Conservation (phyloP, 2,329 filamentous ascomycete species). For the Penicillium sp. region DNA sequence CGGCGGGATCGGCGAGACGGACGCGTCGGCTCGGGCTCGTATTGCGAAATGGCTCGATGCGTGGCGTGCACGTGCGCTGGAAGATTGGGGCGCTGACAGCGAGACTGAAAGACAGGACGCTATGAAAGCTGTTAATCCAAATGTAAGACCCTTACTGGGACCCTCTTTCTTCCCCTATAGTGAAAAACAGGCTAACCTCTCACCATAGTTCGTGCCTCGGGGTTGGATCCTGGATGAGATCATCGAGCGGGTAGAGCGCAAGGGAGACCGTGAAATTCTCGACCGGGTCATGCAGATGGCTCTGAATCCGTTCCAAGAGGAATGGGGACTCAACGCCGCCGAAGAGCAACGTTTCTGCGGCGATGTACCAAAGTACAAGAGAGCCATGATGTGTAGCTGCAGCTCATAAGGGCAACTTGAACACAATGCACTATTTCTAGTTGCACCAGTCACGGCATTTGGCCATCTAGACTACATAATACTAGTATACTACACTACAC, state of each 20-base stretch:
- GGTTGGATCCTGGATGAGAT: conserved; percentile 94
- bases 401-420: conserved; percentile 76
- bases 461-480: too few species aligned
- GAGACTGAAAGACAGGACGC: conserved; percentile 68
- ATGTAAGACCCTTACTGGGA: too few species aligned
- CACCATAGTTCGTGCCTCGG: conserved; percentile 72
- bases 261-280: conserved; percentile 78
- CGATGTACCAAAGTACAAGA: conserved; percentile 77
- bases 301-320: conserved; percentile 81
- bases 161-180: neutral
- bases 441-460: too few species aligned
- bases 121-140: conserved; percentile 91
- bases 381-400: conserved; percentile 92
- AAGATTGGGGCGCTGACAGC: conserved; percentile 72
- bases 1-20: conserved; percentile 60
- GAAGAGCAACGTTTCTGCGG: conserved; percentile 84
- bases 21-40: conserved; percentile 67
- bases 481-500: neutral
- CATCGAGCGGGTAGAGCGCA: conserved; percentile 84
- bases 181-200: neutral
- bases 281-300: conserved; percentile 80
- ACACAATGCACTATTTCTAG: too few species aligned
- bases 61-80: conserved; percentile 72
- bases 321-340: conserved; percentile 60
- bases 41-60: conserved; percentile 79